Base-by-base conservation (phyloP, 495 filamentous ascomycete genomes). In the Pyrenopolyporus hunteri region DNA sequence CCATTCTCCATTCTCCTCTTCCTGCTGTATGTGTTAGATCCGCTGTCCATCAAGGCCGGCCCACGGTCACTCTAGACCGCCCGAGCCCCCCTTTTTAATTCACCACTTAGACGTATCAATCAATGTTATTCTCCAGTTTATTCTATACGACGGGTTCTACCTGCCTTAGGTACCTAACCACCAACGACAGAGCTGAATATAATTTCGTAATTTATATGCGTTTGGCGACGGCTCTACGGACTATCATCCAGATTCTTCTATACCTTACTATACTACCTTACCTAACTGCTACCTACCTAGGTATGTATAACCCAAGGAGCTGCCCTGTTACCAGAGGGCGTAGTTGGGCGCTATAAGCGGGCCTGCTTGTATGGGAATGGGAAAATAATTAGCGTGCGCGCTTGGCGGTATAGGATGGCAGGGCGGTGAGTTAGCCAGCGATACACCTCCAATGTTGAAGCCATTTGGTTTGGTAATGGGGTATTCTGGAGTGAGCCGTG, bases 341-440 rank as follows among this genome's bases (percentile, higher is more conserved):
- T 19, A 47, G 43, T 35, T 58, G 19, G 39, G 53, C 54, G 47
- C 52, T 36, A 33, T 6, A 64, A 57, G 60, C 60, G 60, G 60
- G 54, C 42, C 37, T 13, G 4, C 29, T 47, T 16, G 22, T 10
- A 39, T 51, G 26, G 35, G 46, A 26, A 50, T 23, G 31, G 59
- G 36, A 16, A 35, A 36, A 31, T 50, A 57, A 37, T 32, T 63
- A 37, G 53, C 17, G 25, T 26, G 20, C 16, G 45, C 19, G 29
- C 43, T 39, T 40, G 46, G 45, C n/a, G 39, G 36, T 35, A 57
- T 46, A 63, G 40, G n/a, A 39, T 17, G 40, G 42, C 16, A 45
- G 60, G 52, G 60, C 60, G 60, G 60, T 64, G 60, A 64, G 54
- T 37, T 51, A 42, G 57, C 20, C 14, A 22, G 29, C 43, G 17